A percentile compares a stretch with the other conserved stretches of the same genome.
phyloP scores from a whole-genome alignment of 116 monocot genomes.

The Dioscorea cayenensis region DNA sequence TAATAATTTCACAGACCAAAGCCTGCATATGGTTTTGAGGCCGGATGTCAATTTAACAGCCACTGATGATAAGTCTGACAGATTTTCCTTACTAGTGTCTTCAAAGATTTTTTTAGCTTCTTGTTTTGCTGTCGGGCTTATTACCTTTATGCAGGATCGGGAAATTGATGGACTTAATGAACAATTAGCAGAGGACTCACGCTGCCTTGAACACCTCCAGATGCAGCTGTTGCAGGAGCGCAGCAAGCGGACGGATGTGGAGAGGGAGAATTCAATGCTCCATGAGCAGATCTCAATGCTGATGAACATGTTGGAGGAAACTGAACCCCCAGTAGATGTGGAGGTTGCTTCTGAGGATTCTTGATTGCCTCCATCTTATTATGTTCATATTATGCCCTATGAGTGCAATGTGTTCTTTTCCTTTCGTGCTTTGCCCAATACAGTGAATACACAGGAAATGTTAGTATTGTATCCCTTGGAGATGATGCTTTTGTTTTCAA shows the following conservation, averaged over 20 bases:
- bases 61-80: neutral
- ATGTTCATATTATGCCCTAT: neutral
- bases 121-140: neutral
- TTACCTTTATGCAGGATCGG: conserved; percentile 41
- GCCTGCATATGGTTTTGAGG: no score
- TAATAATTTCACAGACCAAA: no score
- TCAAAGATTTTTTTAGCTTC: neutral
- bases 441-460: neutral
- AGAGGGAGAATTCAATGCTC: conserved; percentile 6
- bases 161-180: conserved; percentile 87
- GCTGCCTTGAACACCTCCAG: conserved; percentile 70
- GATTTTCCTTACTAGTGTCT: no score
- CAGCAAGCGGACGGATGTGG: conserved; percentile 52
- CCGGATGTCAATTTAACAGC: neutral
- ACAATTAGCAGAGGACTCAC: conserved; percentile 81
- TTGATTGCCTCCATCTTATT: neutral
- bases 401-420: neutral
- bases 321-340: neutral
- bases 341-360: neutral
- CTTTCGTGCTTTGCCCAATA: neutral
- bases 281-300: conserved; percentile 4
- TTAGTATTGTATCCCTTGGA: no score
- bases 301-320: conserved; percentile 10
- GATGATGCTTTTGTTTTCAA: no score
- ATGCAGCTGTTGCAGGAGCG: conserved; percentile 74